phyloP scores from a whole-genome alignment of 2,329 filamentous ascomycete species.

The Calonectria crousiana region DNA sequence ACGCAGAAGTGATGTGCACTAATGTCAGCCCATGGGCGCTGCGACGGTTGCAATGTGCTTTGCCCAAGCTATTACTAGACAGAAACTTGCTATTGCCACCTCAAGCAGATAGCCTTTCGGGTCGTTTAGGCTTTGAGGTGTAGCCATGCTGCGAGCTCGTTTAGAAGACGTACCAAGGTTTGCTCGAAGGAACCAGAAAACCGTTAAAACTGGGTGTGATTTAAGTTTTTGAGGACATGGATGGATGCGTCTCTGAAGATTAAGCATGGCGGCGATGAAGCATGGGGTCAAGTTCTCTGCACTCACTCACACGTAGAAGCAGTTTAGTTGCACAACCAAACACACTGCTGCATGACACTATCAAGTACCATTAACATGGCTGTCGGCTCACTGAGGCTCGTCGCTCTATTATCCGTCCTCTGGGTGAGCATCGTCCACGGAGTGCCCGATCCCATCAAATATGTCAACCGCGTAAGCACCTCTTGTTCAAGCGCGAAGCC shows the following conservation, averaged over 20 bases:
- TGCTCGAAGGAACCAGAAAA: not conserved
- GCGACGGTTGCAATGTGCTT: not conserved
- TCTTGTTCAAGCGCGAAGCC: not conserved
- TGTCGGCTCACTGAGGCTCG: not conserved
- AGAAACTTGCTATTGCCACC: not conserved
- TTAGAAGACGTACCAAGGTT: not conserved
- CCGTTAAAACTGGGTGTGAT: too few species aligned
- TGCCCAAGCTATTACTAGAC: not conserved
- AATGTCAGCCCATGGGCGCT: conserved; percentile 1
- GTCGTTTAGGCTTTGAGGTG: too few species aligned
- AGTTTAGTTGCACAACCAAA: not conserved
- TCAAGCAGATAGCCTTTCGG: not conserved
- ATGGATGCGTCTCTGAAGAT: too few species aligned
- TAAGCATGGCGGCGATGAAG: too few species aligned
- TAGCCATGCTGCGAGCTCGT: not conserved
- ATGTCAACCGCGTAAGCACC: not conserved
- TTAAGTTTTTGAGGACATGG: too few species aligned
- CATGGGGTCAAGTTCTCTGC: too few species aligned
- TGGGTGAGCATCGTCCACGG: not conserved
- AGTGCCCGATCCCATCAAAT: not conserved
- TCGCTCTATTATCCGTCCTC: not conserved
- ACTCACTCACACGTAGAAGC: not conserved
- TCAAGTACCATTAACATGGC: not conserved
- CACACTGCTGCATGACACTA: not conserved
- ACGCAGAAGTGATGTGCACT: not conserved